phyloP scores from a whole-genome alignment of 352 stramenopile species.

The Pythium coloratum region DNA sequence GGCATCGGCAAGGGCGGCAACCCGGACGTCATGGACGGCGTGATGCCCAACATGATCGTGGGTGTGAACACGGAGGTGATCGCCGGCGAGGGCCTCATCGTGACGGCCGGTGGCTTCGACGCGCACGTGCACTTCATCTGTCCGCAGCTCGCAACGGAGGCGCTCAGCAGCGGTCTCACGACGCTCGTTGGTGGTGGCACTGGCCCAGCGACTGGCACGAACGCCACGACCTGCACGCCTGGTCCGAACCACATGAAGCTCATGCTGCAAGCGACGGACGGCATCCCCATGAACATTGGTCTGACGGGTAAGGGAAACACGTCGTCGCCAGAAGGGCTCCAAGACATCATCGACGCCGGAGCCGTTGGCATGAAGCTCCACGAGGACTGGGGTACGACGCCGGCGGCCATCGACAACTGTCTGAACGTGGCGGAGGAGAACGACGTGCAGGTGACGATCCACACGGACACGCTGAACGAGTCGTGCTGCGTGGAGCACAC shows the following conservation, averaged over 20 bases:
- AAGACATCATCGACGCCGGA: conserved; percentile 90
- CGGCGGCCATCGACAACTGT: conserved; percentile 93
- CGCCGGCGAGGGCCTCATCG: conserved; percentile 94
- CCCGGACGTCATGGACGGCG: conserved; percentile 94
- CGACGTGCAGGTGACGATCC: conserved; percentile 96
- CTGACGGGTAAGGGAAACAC: conserved; percentile 97
- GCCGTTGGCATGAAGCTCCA: conserved; percentile 96
- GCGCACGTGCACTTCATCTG: conserved; percentile 98
- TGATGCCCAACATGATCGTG: conserved; percentile 87
- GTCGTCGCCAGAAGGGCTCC: conserved; percentile 75
- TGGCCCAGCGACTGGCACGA: conserved; percentile 91
- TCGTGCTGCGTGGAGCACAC: conserved; percentile 95
- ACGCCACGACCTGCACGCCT: conserved; percentile 97
- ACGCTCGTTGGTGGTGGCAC: conserved; percentile 92
- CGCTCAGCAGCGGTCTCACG: conserved; percentile 91
- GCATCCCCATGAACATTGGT: conserved; percentile 95
- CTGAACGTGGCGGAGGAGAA: conserved; percentile 90
- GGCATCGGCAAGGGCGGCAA: conserved; percentile 98
- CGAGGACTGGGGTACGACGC: conserved; percentile 98
- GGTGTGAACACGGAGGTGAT: conserved; percentile 95
- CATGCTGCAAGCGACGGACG: conserved; percentile 95
- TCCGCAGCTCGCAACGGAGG: conserved; percentile 92
- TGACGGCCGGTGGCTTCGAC: conserved; percentile 95
- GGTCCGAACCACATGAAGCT: conserved; percentile 93
- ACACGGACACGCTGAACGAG: conserved; percentile 98